These are phyloP conservation scores for Suaeda aralocaspica DNA, from an alignment of 148 eudicot species.

Conservation along the genomic window DNA sequence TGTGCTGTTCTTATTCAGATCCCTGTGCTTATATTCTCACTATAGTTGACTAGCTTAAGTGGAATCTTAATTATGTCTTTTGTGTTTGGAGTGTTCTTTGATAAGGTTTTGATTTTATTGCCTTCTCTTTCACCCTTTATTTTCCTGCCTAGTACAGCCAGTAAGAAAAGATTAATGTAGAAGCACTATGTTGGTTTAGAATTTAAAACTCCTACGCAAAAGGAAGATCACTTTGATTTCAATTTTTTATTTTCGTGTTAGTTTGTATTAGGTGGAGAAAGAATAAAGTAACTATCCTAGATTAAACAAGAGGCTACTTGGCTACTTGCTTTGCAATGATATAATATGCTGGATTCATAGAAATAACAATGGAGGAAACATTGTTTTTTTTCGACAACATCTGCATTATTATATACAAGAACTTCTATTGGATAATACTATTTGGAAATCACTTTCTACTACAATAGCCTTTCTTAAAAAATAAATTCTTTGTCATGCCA, in stretches of 20 bases:
- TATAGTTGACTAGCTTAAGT: conserved; percentile 24
- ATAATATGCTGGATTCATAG: not conserved
- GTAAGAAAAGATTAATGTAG: conserved; percentile 4
- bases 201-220: not conserved
- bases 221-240: conserved; percentile 6
- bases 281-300: conserved; percentile 8
- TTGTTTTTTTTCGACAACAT: conserved; percentile 7
- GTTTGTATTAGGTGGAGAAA: conserved; percentile 20
- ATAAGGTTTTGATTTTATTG: conserved; percentile 11
- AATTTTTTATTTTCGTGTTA: not conserved
- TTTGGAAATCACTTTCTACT: not conserved
- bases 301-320: not conserved
- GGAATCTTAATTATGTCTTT: conserved; percentile 10
- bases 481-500: too few species aligned
- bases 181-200: conserved; percentile 5
- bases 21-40: conserved; percentile 20
- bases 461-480: not conserved
- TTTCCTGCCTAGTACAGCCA: conserved; percentile 11
- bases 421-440: not conserved
- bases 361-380: not conserved
- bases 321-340: not conserved
- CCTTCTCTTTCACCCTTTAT: conserved; percentile 7
- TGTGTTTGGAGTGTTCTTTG: conserved; percentile 14
- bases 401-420: not conserved
- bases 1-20: conserved; percentile 17